phyloP scores from a whole-genome alignment of 1,139 yeast genomes.

The Kodamaea suecica region DNA sequence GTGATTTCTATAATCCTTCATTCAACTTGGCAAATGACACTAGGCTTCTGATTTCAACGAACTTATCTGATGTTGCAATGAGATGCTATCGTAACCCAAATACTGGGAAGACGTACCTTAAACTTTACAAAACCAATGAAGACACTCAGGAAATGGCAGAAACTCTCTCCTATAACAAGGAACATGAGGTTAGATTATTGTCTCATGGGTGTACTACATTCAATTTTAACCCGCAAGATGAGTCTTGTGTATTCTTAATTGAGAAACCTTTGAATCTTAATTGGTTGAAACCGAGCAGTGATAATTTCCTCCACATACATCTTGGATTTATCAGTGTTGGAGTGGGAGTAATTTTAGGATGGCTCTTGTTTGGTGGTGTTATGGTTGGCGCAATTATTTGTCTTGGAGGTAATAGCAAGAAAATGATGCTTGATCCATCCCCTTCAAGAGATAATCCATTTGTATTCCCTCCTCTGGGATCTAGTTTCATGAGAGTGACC shows the following conservation, averaged over 20 bases:
- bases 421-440: conserved; percentile 5
- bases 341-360: conserved; percentile 61
- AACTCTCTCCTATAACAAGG: conserved; percentile 46
- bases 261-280: conserved; percentile 56
- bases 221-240: conserved; percentile 18
- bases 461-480: conserved; percentile 21
- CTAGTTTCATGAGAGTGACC: conserved; percentile 41
- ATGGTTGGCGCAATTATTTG: conserved; percentile 29
- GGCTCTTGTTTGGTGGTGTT: conserved; percentile 37
- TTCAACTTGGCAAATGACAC: conserved; percentile 5
- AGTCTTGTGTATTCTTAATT: conserved; percentile 63
- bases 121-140: conserved; percentile 16
- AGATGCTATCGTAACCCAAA: conserved; percentile 42
- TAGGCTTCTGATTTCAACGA: conserved; percentile 22
- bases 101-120: conserved; percentile 37
- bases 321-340: conserved; percentile 66
- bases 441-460: conserved; percentile 10
- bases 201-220: conserved; percentile 65
- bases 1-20: conserved; percentile 6
- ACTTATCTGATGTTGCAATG: conserved; percentile 38
- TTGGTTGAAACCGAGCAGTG: conserved; percentile 52
- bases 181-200: conserved; percentile 63
- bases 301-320: conserved; percentile 47
- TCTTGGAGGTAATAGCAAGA: conserved; percentile 20
- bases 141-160: conserved; percentile 23